phyloP scores from a whole-genome alignment of 2,329 filamentous ascomycete species.

The Talaromyces albobiverticillius region DNA sequence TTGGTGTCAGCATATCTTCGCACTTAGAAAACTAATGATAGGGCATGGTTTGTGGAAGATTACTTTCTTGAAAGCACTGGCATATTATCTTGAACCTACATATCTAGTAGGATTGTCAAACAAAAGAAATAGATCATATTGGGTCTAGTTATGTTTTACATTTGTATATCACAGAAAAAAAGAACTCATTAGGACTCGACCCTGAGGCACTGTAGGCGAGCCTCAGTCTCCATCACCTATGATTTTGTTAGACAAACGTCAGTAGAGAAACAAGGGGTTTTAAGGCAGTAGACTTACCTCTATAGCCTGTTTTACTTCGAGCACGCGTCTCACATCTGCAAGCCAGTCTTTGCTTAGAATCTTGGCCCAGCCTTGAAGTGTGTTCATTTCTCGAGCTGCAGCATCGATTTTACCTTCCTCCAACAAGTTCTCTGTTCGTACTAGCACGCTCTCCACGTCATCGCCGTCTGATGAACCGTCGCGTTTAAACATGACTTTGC shows the following conservation, averaged over 20 bases:
- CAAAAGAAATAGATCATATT: slow-evolving; percentile 33
- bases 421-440: slow-evolving; percentile 81
- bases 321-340: slow-evolving; percentile 79
- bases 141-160: slow-evolving; percentile 42
- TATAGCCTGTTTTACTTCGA: slow-evolving; percentile 93
- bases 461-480: slow-evolving; percentile 75
- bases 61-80: background rate
- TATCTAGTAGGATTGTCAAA: slow-evolving; percentile 1
- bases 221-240: slow-evolving; percentile 85
- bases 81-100: background rate
- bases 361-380: slow-evolving; percentile 89
- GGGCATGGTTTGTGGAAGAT: background rate
- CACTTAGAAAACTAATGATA: no score
- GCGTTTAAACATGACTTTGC: slow-evolving; percentile 96
- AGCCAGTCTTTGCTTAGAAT: slow-evolving; percentile 94
- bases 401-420: slow-evolving; percentile 91
- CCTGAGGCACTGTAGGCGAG: slow-evolving; percentile 80
- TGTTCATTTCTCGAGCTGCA: slow-evolving; percentile 93
- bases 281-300: slow-evolving; percentile 64
- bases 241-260: slow-evolving; percentile 3
- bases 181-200: slow-evolving; percentile 57
- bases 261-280: background rate
- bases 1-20: no score
- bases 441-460: slow-evolving; percentile 91
- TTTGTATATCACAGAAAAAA: slow-evolving; percentile 22